Conservation (phyloP, 202 grass and related monocot genomes). For the Saccharum hybrid region DNA sequence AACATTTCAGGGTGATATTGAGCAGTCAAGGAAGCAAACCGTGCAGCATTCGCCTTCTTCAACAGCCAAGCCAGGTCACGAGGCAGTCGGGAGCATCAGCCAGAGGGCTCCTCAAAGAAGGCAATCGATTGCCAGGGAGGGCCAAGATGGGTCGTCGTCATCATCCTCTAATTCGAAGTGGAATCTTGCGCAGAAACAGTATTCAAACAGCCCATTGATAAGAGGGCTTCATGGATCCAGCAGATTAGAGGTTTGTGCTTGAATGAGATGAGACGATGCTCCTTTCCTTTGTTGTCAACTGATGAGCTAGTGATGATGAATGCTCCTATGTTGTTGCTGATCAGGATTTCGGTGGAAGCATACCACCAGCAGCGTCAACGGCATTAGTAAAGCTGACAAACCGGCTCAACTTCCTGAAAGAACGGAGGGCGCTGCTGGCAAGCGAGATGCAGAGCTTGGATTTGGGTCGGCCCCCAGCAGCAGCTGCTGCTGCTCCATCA, state of each 20-base stretch:
- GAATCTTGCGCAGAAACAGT: slow-evolving; percentile 50
- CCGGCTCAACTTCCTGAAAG: slow-evolving; percentile 91
- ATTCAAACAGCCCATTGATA: slow-evolving; percentile 42
- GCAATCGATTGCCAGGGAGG: slow-evolving; percentile 33
- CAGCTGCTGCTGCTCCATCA: neutral
- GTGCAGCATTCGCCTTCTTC: slow-evolving; percentile 43
- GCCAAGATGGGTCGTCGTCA: slow-evolving; percentile 18
- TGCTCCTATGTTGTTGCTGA: neutral
- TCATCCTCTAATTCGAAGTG: slow-evolving; percentile 34
- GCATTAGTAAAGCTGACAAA: slow-evolving; percentile 79
- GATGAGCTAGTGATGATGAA: neutral
- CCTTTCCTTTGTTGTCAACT: neutral
- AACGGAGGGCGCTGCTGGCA: slow-evolving; percentile 73
- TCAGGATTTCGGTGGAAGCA: slow-evolving; percentile 36
- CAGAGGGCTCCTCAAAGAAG: slow-evolving; percentile 42
- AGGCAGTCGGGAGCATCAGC: slow-evolving; percentile 1
- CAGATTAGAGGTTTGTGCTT: slow-evolving; percentile 40
- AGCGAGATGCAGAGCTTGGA: slow-evolving; percentile 71
- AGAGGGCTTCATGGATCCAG: slow-evolving; percentile 42
- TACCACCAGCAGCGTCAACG: slow-evolving; percentile 36
- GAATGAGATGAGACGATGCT: slow-evolving; percentile 2
- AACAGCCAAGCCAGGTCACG: slow-evolving; percentile 19
- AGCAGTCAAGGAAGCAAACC: slow-evolving; percentile 46
- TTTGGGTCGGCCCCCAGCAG: slow-evolving; percentile 33
- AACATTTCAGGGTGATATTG: slow-evolving; percentile 49